Conservation (phyloP, 257 asterid genomes). For the Solanum lycopersicoides region DNA sequence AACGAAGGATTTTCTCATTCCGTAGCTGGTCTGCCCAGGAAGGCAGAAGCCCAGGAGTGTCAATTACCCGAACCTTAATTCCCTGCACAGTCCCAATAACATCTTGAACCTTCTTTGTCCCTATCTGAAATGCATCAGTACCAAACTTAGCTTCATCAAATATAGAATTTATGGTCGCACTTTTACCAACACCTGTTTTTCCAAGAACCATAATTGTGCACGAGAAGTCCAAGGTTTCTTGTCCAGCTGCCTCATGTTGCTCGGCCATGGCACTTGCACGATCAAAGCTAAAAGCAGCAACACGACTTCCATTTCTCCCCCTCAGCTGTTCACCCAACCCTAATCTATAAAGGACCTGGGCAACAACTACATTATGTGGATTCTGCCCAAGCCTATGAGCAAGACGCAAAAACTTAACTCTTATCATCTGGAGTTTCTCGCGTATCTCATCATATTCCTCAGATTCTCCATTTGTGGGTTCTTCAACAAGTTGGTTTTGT, state of each 20-base stretch:
- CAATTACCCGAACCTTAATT: constrained; percentile 83
- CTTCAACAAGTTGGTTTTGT: constrained; percentile 67
- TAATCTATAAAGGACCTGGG: constrained; percentile 88
- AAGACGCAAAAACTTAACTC: constrained; percentile 89
- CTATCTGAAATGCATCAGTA: constrained; percentile 76
- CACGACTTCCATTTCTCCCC: constrained; percentile 86
- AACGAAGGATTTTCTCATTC: constrained; percentile 69
- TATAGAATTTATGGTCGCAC: constrained; percentile 94
- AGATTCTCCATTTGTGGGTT: constrained; percentile 55
- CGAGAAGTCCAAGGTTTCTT: constrained; percentile 84
- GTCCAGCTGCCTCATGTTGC: constrained; percentile 92
- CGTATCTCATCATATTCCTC: constrained; percentile 97
- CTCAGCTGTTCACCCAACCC: constrained; percentile 93
- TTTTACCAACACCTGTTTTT: constrained; percentile 94
- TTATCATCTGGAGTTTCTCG: constrained; percentile 95
- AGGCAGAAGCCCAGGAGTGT: constrained; percentile 91
- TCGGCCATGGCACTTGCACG: constrained; percentile 98
- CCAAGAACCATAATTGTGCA: constrained; percentile 98
- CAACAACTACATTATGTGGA: constrained; percentile 94
- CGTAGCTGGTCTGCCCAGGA: constrained; percentile 93
- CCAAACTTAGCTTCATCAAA: constrained; percentile 73
- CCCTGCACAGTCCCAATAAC: constrained; percentile 97
- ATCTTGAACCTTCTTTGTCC: constrained; percentile 92
- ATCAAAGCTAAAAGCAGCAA: constrained; percentile 84
- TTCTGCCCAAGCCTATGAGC: constrained; percentile 95